Evolutionary conservation across 2,329 filamentous ascomycete genomes (phyloP).

Genomic region (Penicillium paneum): DNA sequence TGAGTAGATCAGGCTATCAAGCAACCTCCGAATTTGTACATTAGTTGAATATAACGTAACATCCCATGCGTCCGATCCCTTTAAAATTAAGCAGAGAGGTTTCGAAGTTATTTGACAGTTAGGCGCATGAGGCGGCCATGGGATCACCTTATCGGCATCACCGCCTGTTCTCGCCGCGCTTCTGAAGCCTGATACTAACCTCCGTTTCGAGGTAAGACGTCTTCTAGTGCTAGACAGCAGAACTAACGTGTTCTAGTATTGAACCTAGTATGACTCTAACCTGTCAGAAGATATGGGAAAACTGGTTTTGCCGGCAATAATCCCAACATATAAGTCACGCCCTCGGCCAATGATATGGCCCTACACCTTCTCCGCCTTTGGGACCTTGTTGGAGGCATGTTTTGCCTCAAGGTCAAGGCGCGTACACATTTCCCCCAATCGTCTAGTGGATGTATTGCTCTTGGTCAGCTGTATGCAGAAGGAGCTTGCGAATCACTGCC

Average conservation of each 20-base stretch:
- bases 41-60: slow-evolving; percentile 4
- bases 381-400: background rate
- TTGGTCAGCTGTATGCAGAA: slow-evolving; percentile 30
- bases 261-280: background rate
- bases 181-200: background rate
- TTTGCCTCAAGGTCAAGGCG: slow-evolving; percentile 4
- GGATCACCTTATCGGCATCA: slow-evolving; percentile 10
- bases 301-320: background rate
- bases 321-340: background rate
- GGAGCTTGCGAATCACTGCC: slow-evolving; percentile 27
- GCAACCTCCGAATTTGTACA: background rate
- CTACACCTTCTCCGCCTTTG: background rate
- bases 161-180: slow-evolving; percentile 14
- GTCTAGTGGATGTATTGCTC: slow-evolving; percentile 36
- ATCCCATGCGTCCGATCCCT: background rate
- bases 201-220: background rate
- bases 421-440: slow-evolving; percentile 7
- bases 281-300: background rate
- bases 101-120: background rate
- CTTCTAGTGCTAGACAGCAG: no score
- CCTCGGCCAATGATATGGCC: background rate
- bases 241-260: background rate
- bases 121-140: slow-evolving; percentile 16
- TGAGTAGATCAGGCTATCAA: background rate
- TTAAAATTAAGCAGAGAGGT: background rate